Evolutionary conservation across 441 rosid species (phyloP).

Genomic region (Macaranga tanarius): DNA sequence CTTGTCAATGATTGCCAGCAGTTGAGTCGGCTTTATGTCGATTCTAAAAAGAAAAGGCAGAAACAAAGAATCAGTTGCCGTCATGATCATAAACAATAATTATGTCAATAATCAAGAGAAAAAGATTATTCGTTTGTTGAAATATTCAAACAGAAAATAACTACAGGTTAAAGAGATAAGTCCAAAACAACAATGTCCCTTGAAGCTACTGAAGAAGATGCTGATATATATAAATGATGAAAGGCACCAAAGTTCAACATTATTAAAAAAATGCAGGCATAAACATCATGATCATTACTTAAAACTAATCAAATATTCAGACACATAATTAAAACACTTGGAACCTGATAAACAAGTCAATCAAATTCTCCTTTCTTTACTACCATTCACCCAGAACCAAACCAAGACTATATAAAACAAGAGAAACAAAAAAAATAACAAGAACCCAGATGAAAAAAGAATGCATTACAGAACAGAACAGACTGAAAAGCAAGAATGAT

Average conservation of each 20-base stretch:
- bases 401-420: background rate
- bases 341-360: background rate
- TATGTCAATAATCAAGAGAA: slow-evolving; percentile 12
- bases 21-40: slow-evolving; percentile 27
- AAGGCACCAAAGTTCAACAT: slow-evolving; percentile 5
- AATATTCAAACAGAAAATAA: slow-evolving; percentile 26
- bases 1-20: slow-evolving; percentile 22
- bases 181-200: slow-evolving; percentile 19
- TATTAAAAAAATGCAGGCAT: slow-evolving; percentile 14
- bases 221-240: background rate
- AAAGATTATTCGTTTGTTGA: slow-evolving; percentile 16
- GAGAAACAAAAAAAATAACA: slow-evolving; percentile 11
- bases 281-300: background rate
- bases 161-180: background rate
- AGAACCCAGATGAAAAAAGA: slow-evolving; percentile 35
- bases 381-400: slow-evolving; percentile 21
- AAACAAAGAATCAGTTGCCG: slow-evolving; percentile 35
- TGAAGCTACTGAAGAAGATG: background rate
- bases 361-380: slow-evolving; percentile 8
- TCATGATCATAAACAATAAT: slow-evolving; percentile 29
- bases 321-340: background rate
- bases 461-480: slow-evolving; percentile 15
- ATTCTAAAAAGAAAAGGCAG: slow-evolving; percentile 6
- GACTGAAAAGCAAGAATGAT: slow-evolving; percentile 2
- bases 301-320: background rate